Evolutionary conservation across 306 rosid genomes (phyloP), one percentile per base, ranked within the genome.

Genomic region (Cucumis hystrix): DNA sequence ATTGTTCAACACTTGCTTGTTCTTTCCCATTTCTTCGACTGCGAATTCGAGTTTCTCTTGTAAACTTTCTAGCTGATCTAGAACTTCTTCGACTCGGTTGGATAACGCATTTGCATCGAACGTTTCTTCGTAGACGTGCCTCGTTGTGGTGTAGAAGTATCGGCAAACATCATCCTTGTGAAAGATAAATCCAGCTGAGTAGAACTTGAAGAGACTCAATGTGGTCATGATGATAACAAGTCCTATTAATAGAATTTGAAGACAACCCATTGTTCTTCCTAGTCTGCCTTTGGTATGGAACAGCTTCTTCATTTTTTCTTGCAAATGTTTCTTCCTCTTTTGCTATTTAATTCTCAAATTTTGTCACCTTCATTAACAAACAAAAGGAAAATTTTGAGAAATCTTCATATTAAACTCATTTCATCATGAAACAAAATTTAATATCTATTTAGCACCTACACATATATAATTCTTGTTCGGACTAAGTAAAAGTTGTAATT

Each of bases 161-260:
- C 75, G 81, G 83, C 93, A 96, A 14, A 85, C 79, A 30, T 89
- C 92, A 82, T 92, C 96, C 49, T 83, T 86, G 62, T 75, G 84
- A 66, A 84, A 52, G 87, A 96, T 89, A 80, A 92, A 83, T 0
- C 99, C 97, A 14, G 91, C 93, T 60, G 81, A 82, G 83, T 96
- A 90, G 87, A 92, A 92, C 75, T 81, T 86, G 11, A 82, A 30
- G 78, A 96, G 88, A 66, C 92, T 89, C 55, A 85, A 83, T 61
- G 87, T 62, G 83, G 96, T 88, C 20, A 92, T 87, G 33, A 85
- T 33, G 77, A 91, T 82, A n/a, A 92, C 97, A 60, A 89, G 81
- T 6, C 89, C 92, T 76, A 98, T 97, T 68, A 92, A 66, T 8
- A 85, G 61, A 33, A 92, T 74, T 81, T 96, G 99, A 41, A 91